Evolutionary conservation across 805 yeast species (phyloP).

Genomic region (Candida sithepensis): DNA sequence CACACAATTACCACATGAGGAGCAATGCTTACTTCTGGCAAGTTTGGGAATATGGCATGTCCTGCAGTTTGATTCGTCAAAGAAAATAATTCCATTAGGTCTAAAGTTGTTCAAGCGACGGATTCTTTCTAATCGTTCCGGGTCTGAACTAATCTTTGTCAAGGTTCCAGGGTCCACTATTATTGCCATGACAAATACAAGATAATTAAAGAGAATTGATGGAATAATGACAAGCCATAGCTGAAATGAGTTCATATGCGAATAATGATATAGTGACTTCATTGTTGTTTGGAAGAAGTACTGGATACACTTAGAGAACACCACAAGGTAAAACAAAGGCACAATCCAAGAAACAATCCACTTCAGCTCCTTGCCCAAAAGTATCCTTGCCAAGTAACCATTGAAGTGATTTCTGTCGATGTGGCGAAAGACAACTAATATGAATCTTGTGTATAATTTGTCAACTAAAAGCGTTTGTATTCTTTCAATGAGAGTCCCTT

Average conservation of each 20-base stretch:
- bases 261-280: slow-evolving; percentile 9
- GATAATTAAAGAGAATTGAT: slow-evolving; percentile 32
- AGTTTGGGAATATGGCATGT: slow-evolving; percentile 67
- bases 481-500: slow-evolving; percentile 33
- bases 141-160: slow-evolving; percentile 10
- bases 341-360: slow-evolving; percentile 39
- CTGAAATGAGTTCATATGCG: slow-evolving; percentile 6
- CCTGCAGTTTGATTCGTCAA: slow-evolving; percentile 31
- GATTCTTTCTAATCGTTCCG: slow-evolving; percentile 6
- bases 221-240: slow-evolving; percentile 27
- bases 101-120: neutral
- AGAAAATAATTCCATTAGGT: slow-evolving; percentile 30
- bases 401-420: slow-evolving; percentile 24
- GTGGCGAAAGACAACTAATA: slow-evolving; percentile 3
- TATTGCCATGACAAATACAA: slow-evolving; percentile 36
- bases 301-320: slow-evolving; percentile 30
- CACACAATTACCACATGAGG: slow-evolving; percentile 63
- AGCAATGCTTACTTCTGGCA: slow-evolving; percentile 76
- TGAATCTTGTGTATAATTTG: neutral
- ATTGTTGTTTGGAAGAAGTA: slow-evolving; percentile 25
- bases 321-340: slow-evolving; percentile 38
- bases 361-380: slow-evolving; percentile 6
- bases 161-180: slow-evolving; percentile 42
- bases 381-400: slow-evolving; percentile 17
- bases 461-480: slow-evolving; percentile 11